Evolutionary conservation across 176 grass and related monocot species (phyloP), one percentile per base, ranked within the genome.

Genomic region (Carex scoparia): DNA sequence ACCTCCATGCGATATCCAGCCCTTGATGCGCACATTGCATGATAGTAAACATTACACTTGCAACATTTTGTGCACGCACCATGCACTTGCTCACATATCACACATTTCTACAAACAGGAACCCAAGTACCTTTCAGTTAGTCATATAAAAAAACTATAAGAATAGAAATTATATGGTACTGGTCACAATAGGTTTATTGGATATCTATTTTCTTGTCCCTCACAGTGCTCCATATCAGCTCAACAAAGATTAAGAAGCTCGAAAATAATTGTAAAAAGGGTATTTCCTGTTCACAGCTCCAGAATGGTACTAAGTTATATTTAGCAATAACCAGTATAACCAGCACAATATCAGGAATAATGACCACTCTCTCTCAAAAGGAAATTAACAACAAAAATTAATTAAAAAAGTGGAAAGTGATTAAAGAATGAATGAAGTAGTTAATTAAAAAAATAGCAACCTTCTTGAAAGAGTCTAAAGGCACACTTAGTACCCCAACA

Each of bases 1-100:
- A 98, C 96, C 96, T 98, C 96, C 96, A 99, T 99, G 84, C 67
- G 81, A 79, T 99, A 95, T 57, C 93, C 96, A 81, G 96, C 92
- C 90, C 93, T 92, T 81, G 93, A 92, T 85, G 96, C 96, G 84
- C 96, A 99, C 79, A 85, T 92, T 67, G 96, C 91, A 74, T 99
- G 96, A 85, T 95, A 99, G 86, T 78, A 99, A 58, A 91, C 93
- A 13, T 87, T 91, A 62, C 96, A 99, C 44, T 91, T 92, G 84
- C 60, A 81, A 87, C 96, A 99, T 57, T 99, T 88, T 55, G 96
- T 95, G 84, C 96, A 99, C 35, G 96, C 91, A 61, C 96, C 96
- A 73, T 95, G 93, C 1, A 81, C 80, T 89, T 99, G 91, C 91
- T 94, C 93, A 82, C 96, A 99, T 88, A 99, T 92, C 83, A 94